These are phyloP conservation scores for Lablab purpureus DNA, from an alignment of 306 rosid species.

Conservation along the genomic window DNA sequence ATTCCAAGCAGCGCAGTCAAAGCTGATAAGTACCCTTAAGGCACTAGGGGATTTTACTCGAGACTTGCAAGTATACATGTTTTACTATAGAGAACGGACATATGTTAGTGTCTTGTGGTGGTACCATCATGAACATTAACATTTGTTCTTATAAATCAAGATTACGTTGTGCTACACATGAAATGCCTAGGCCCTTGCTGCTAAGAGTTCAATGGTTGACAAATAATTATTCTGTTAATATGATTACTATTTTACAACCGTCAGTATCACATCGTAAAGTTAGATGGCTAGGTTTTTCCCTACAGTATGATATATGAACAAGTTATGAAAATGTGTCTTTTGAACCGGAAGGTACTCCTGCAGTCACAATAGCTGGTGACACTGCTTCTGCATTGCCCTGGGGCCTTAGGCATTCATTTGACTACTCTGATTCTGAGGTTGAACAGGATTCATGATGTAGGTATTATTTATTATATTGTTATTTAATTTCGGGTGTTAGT, in stretches of 20 bases:
- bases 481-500: not conserved
- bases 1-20: not conserved
- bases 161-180: not conserved
- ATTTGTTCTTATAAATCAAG: not conserved
- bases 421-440: not conserved
- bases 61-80: not conserved
- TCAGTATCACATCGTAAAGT: not conserved
- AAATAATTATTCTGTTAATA: not conserved
- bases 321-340: not conserved
- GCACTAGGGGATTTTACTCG: not conserved
- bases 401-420: not conserved
- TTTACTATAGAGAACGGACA: not conserved
- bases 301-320: not conserved
- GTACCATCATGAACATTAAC: not conserved
- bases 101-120: not conserved
- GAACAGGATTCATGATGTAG: not conserved
- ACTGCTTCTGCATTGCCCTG: not conserved
- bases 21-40: not conserved
- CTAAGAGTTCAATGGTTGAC: not conserved
- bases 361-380: not conserved
- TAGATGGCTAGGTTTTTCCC: not conserved
- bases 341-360: not conserved
- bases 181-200: not conserved
- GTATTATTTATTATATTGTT: constrained; percentile 6
- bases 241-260: not conserved